Conservation (phyloP, 345 rosid genomes). For the Corchorus capsularis region DNA sequence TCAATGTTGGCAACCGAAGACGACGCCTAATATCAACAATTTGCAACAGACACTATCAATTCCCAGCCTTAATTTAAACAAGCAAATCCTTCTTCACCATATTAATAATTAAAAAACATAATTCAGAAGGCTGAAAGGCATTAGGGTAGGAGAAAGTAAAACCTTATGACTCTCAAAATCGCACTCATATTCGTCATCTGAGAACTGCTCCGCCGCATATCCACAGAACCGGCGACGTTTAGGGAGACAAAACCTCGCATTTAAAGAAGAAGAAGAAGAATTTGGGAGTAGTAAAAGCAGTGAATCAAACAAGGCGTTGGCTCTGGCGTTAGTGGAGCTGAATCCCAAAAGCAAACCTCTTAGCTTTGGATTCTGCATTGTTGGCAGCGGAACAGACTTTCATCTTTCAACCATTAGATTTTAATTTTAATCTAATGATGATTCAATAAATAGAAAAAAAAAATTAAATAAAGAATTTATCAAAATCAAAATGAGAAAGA, state of each 20-base stretch:
- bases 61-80: background rate
- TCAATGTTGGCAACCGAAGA: constrained; percentile 91
- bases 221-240: constrained; percentile 43
- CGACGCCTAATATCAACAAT: constrained; percentile 64
- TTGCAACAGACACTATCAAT: constrained; percentile 5
- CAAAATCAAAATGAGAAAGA: background rate
- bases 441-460: background rate
- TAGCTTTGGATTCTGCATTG: constrained; percentile 53
- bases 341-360: constrained; percentile 44
- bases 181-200: constrained; percentile 89
- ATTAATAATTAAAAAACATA: background rate
- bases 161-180: constrained; percentile 88
- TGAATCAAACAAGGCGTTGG: constrained; percentile 28
- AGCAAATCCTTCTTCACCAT: background rate
- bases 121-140: background rate
- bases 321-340: constrained; percentile 18
- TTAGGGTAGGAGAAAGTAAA: background rate
- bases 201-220: constrained; percentile 81
- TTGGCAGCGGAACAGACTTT: constrained; percentile 26
- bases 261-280: constrained; percentile 7
- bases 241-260: constrained; percentile 20
- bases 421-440: no score
- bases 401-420: constrained; percentile 12
- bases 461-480: background rate
- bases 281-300: constrained; percentile 24